Base-by-base conservation (phyloP, 1,139 yeast genomes). In the Taphrina sp. region DNA sequence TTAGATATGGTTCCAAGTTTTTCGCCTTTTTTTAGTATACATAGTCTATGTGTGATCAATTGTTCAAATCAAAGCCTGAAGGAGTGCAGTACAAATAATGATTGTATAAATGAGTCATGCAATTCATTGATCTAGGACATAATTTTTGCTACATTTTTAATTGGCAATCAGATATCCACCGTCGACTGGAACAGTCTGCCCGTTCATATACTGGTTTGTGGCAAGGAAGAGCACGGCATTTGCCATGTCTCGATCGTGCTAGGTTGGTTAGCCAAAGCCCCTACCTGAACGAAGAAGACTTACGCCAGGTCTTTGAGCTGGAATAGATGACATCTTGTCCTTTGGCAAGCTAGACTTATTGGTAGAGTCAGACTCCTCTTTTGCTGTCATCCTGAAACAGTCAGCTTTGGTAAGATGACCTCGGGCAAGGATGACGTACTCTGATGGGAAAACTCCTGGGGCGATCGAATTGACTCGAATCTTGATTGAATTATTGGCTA, bases 401-500 rank as follows among this genome's bases (percentile, higher is more conserved):
- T n/a, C n/a, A n/a, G n/a, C n/a, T n/a, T n/a, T n/a, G n/a, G n/a
- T n/a, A n/a, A n/a, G n/a, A n/a, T n/a, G n/a, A n/a, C n/a, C n/a
- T n/a, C n/a, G n/a, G n/a, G n/a, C n/a, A n/a, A n/a, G n/a, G n/a
- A n/a, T n/a, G n/a, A n/a, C n/a, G n/a, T n/a, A n/a, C n/a, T 58
- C 58, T n/a, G 64, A 61, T 1, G 64, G 64, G 42, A 41, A 61
- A 54, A 61, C 60, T 16, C 64, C 64, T 1, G 64, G 64, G 3
- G 59, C 49, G 49, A 61, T 46, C 31, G 55, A 29, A 49, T 61
- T 61, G 39, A 61, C 62, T 23, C 64, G 56, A 34, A 61, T 58
- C 58, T 75, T 75, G 41, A 52, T 29, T 17, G 56, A 52, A 34
- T 59, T 59, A 23, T 56, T 57, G 35, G 57, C 41, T 33, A 61